Conservation (phyloP, 495 filamentous ascomycete species). For the Amphirosellinia nigrospora region DNA sequence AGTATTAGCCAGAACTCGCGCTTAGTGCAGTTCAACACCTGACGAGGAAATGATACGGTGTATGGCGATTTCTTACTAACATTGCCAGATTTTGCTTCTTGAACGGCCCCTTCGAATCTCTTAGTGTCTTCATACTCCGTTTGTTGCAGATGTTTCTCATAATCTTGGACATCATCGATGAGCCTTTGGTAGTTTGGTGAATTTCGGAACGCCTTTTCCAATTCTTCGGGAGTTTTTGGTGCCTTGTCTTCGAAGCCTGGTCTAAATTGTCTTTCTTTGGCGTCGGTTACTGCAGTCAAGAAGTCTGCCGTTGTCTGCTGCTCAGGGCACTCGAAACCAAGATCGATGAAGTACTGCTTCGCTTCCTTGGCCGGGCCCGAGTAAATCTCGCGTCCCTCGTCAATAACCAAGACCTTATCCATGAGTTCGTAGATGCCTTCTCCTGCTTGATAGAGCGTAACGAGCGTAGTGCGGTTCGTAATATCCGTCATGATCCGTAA, state of each 20-base stretch:
- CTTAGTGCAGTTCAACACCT: slow-evolving; percentile 71
- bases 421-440: slow-evolving; percentile 84
- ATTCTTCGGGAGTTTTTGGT: slow-evolving; percentile 76
- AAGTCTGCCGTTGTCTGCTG: slow-evolving; percentile 74
- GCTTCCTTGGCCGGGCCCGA: slow-evolving; percentile 67
- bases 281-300: slow-evolving; percentile 74
- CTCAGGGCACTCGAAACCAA: slow-evolving; percentile 64
- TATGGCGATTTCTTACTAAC: slow-evolving; percentile 73
- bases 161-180: slow-evolving; percentile 56
- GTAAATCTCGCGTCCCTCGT: slow-evolving; percentile 72
- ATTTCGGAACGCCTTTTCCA: slow-evolving; percentile 68
- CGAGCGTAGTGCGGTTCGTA: slow-evolving; percentile 78
- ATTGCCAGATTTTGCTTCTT: slow-evolving; percentile 68
- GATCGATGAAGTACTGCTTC: slow-evolving; percentile 67
- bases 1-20: slow-evolving; percentile 79
- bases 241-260: slow-evolving; percentile 68
- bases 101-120: slow-evolving; percentile 72
- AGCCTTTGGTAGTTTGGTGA: slow-evolving; percentile 57
- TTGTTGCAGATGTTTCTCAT: slow-evolving; percentile 47
- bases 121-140: slow-evolving; percentile 68
- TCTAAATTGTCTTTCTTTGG: slow-evolving; percentile 66
- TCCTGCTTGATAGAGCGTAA: slow-evolving; percentile 84
- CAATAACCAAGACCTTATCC: slow-evolving; percentile 73
- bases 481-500: slow-evolving; percentile 85
- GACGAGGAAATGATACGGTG: slow-evolving; percentile 71